Percentiles rank a stretch among this genome's conserved stretches.
Conservation (phyloP, 2,329 filamentous ascomycete genomes). For the Pseudonectria buxi region DNA sequence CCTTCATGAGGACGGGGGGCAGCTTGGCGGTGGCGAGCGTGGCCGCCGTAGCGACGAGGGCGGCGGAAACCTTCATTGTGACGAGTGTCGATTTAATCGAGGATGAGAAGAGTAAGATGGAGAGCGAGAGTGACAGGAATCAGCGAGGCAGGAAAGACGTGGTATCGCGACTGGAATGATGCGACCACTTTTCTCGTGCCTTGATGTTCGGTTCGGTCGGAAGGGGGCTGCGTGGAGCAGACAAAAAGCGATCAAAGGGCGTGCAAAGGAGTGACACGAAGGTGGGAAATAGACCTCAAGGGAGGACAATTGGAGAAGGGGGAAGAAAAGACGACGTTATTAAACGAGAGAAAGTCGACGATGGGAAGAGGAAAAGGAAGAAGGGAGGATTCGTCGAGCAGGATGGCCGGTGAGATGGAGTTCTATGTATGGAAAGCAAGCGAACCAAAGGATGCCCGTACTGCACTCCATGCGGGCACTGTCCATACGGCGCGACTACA, state of each 20-base stretch:
- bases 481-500: background rate
- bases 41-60: slow-evolving; percentile 36
- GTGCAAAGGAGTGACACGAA: slow-evolving; percentile 26
- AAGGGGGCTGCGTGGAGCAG: slow-evolving; percentile 1
- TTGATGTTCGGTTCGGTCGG: background rate
- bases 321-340: slow-evolving; percentile 15
- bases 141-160: slow-evolving; percentile 1
- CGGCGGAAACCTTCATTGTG: slow-evolving; percentile 30
- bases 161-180: slow-evolving; percentile 9
- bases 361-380: slow-evolving; percentile 17
- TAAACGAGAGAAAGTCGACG: slow-evolving; percentile 7
- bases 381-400: slow-evolving; percentile 2
- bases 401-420: slow-evolving; percentile 2
- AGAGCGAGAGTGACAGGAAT: slow-evolving; percentile 5
- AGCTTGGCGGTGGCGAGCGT: slow-evolving; percentile 36
- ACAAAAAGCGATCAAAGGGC: slow-evolving; percentile 1
- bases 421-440: slow-evolving; percentile 6
- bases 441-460: slow-evolving; percentile 8
- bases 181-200: slow-evolving; percentile 10
- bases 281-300: slow-evolving; percentile 16
- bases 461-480: slow-evolving; percentile 2
- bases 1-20: slow-evolving; percentile 64
- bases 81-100: slow-evolving; percentile 10
- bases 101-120: slow-evolving; percentile 9
- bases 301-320: slow-evolving; percentile 16